A percentile compares a stretch with the other conserved stretches of the same genome.
Evolutionary conservation across 805 yeast genomes (phyloP).

Genomic region (Blastobotrys attinorum): DNA sequence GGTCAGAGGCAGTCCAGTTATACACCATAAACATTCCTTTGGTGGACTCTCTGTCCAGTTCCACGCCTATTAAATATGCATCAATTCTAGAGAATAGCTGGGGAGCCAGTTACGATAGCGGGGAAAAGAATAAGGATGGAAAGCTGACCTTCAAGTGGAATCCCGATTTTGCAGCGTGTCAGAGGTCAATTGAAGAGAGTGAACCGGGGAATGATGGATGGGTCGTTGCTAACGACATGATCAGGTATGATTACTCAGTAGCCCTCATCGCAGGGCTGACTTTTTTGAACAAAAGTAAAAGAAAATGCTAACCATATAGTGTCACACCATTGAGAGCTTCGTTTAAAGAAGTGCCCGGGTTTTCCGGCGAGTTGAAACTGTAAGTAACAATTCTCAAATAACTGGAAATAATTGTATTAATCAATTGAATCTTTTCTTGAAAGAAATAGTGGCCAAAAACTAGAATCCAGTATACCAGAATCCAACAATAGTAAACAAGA

Average conservation of each 20-base stretch:
- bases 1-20: constrained; percentile 56
- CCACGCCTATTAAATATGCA: constrained; percentile 61
- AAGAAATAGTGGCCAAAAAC: too few species aligned
- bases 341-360: constrained; percentile 48
- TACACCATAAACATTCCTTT: constrained; percentile 84
- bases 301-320: constrained; percentile 25
- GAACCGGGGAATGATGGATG: constrained; percentile 58
- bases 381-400: constrained; percentile 24
- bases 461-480: too few species aligned
- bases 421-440: too few species aligned
- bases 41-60: constrained; percentile 41
- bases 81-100: constrained; percentile 79
- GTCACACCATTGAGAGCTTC: constrained; percentile 69
- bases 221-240: constrained; percentile 54
- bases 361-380: constrained; percentile 48
- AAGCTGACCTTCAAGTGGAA: constrained; percentile 62
- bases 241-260: constrained; percentile 35
- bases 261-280: not conserved
- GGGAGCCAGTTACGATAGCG: constrained; percentile 50
- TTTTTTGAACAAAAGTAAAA: not conserved
- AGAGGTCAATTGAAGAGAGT: constrained; percentile 40
- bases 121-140: constrained; percentile 21
- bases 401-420: not conserved
- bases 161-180: constrained; percentile 70
- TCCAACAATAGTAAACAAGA: too few species aligned